Conservation (phyloP, 2,329 filamentous ascomycete genomes). For the Chaetothyriales sp. region DNA sequence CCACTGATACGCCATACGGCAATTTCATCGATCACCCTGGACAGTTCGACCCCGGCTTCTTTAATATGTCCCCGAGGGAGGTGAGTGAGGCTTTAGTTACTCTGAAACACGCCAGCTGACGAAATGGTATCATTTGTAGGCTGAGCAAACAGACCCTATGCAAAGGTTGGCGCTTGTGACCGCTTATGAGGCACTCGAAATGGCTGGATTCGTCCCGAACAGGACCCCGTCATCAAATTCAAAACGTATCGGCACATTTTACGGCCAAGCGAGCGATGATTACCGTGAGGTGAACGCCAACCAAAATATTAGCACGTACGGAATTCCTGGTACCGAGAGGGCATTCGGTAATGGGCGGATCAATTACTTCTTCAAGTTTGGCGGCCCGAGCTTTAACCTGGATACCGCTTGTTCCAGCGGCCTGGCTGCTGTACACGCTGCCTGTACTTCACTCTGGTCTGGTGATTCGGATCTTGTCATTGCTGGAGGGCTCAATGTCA, state of each 20-base stretch:
- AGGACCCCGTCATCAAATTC: slow-evolving; percentile 46
- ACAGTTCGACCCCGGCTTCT: slow-evolving; percentile 28
- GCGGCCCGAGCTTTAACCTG: slow-evolving; percentile 49
- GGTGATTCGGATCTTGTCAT: slow-evolving; percentile 61
- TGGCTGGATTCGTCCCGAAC: slow-evolving; percentile 56
- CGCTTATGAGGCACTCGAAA: slow-evolving; percentile 62
- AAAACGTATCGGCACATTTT: slow-evolving; percentile 49
- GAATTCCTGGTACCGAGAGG: slow-evolving; percentile 17
- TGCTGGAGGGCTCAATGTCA: slow-evolving; percentile 56
- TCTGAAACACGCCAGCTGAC: too few species aligned
- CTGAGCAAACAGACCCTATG: slow-evolving; percentile 34
- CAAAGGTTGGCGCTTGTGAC: slow-evolving; percentile 46
- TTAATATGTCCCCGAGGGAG: slow-evolving; percentile 25
- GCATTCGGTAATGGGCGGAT: slow-evolving; percentile 20
- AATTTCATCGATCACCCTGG: slow-evolving; percentile 27
- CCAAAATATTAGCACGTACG: slow-evolving; percentile 19
- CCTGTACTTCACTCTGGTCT: slow-evolving; percentile 52
- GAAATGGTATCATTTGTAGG: too few species aligned
- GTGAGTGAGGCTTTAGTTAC: too few species aligned
- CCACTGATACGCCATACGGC: slow-evolving; percentile 22
- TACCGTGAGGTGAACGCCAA: slow-evolving; percentile 16
- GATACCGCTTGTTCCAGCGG: slow-evolving; percentile 60
- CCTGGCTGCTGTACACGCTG: slow-evolving; percentile 49
- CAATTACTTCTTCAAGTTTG: slow-evolving; percentile 57
- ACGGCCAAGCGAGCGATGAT: slow-evolving; percentile 31